Base-by-base conservation (phyloP, 2,329 filamentous ascomycete species). In the Xylaria sp. region DNA sequence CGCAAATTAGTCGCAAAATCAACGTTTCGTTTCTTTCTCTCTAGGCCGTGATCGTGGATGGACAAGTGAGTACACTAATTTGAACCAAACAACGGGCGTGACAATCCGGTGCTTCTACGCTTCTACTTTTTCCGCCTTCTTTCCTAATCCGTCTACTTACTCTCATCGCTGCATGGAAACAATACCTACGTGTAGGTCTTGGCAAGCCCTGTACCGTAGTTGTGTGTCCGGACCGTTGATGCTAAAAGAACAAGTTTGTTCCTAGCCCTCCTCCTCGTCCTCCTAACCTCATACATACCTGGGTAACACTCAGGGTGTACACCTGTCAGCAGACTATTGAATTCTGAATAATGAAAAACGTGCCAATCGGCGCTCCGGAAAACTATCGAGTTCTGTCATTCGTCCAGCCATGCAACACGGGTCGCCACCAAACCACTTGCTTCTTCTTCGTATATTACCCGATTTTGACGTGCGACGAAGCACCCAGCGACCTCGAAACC, bases 321-420 rank as follows among this genome's bases (percentile, higher is more conserved):
- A 65, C 57, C 60, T 50, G 55, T 63, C 65, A 55, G 57, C 55
- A 55, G 46, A 72, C 70, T 70, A 72, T 72, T 69, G 68, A 65
- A 69, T 63, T 66, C 43, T 34, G 65, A 70, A 67, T 50, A 52
- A 58, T 43, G 60, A 59, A 56, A 52, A 56, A 34, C 13, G 61
- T 69, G 63, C 70, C 68, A 66, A 68, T 72, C 65, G 67, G 63
- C 67, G 65, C 60, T 59, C 59, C 61, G 34, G 28, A 41, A 52
- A 67, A 25, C 30, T 10, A 46, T 62, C 59, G 46, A 45, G 9
- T 53, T 56, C 65, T 72, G 32, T 71, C 63, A 74, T 74, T 75
- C 73, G 74, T 61, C 74, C 72, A 70, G 66, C 72, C 55, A 65
- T 68, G 74, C 70, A 62, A 69, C 70, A 75, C 71, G 72, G 50